A percentile compares a stretch with the other conserved stretches of the same genome.
Evolutionary conservation across 75 land plant genomes (phyloP).

Genomic region (Pinus tabuliformis): DNA sequence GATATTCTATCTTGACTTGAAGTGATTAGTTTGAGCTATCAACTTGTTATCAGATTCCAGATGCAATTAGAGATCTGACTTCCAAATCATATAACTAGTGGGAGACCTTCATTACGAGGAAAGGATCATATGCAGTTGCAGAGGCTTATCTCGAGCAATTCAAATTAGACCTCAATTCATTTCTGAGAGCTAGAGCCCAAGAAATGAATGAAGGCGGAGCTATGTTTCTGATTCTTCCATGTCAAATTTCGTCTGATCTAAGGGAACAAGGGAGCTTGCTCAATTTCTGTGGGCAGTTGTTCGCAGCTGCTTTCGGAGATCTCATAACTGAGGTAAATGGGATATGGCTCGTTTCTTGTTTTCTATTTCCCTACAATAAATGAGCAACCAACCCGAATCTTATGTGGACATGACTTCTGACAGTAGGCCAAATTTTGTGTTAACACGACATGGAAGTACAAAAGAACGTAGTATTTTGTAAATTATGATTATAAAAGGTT

Average conservation of each 20-base stretch:
- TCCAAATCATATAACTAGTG: neutral
- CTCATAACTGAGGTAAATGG: no score
- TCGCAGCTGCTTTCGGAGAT: neutral
- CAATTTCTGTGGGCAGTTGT: neutral
- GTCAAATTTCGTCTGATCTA: neutral
- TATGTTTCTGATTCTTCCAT: neutral
- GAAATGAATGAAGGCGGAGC: neutral
- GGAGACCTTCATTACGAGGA: neutral
- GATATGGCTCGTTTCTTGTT: neutral
- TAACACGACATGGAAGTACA: no score
- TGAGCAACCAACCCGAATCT: no score
- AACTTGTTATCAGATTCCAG: neutral
- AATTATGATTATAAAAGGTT: no score
- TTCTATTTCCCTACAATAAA: no score
- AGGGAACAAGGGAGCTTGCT: neutral
- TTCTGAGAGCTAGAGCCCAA: neutral
- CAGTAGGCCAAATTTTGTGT: no score
- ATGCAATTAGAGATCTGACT: neutral
- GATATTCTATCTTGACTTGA: neutral
- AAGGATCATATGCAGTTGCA: neutral
- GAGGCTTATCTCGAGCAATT: neutral
- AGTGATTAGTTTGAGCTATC: neutral
- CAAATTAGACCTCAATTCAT: neutral
- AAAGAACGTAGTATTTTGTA: no score
- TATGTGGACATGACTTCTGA: no score